Percentiles rank a stretch among this genome's conserved stretches.
Conservation (phyloP, 768 basidiomycete genomes). For the Tephrocybe sp. region DNA sequence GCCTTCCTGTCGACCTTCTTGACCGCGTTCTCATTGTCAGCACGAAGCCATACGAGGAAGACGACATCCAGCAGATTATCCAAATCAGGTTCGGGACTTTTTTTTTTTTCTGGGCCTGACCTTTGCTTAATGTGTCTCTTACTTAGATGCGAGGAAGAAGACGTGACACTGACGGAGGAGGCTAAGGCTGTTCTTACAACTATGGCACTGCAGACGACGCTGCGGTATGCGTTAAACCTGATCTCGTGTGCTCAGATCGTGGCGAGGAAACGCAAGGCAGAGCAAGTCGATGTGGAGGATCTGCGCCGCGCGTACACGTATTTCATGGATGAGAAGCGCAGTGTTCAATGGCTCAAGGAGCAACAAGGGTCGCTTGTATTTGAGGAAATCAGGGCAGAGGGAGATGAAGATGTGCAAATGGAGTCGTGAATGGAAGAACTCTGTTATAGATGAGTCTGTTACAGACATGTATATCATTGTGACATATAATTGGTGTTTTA, state of each 20-base stretch:
- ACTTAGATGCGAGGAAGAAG: conserved; percentile 87
- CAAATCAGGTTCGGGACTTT: conserved; percentile 67
- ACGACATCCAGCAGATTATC: conserved; percentile 90
- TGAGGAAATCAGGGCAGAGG: conserved; percentile 54
- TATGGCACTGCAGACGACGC: conserved; percentile 86
- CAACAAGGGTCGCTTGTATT: conserved; percentile 74
- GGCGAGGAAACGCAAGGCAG: conserved; percentile 78
- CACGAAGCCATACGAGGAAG: conserved; percentile 79
- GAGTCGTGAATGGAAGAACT: conserved; percentile 15
- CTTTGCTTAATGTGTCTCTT: not conserved
- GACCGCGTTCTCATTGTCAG: conserved; percentile 96
- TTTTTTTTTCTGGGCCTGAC: not conserved
- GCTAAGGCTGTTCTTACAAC: conserved; percentile 79
- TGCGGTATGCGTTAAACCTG: conserved; percentile 92
- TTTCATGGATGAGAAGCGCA: conserved; percentile 92
- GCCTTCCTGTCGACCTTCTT: conserved; percentile 90
- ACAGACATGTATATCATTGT: conserved; percentile 8
- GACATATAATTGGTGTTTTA: not conserved
- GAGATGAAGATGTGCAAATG: conserved; percentile 31
- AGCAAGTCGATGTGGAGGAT: conserved; percentile 82
- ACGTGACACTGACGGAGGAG: conserved; percentile 74
- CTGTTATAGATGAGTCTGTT: not conserved
- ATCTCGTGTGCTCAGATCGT: conserved; percentile 91
- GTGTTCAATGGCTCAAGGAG: conserved; percentile 89
- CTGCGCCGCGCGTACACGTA: conserved; percentile 81